Conservation (phyloP, 176 grass and related monocot species). For the Paspalum notatum region DNA sequence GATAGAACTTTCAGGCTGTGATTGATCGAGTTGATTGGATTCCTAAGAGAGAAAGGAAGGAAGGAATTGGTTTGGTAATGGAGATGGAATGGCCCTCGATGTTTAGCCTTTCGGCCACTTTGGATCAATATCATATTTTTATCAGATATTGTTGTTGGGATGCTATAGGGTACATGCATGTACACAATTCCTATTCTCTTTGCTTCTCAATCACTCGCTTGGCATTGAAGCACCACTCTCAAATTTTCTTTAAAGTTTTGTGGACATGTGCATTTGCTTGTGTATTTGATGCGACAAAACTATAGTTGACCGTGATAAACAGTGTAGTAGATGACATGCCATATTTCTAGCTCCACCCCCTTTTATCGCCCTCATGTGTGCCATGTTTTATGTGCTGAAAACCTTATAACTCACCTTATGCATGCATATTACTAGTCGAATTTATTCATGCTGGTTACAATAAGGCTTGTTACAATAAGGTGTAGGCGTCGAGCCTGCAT, state of each 20-base stretch:
- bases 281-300: background rate
- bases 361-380: too few relatives aligned
- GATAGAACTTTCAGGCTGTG: slow-evolving; percentile 22
- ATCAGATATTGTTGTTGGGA: slow-evolving; percentile 22
- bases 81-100: slow-evolving; percentile 30
- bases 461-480: background rate
- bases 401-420: background rate
- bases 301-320: background rate
- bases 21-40: slow-evolving; percentile 39
- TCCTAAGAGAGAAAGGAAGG: slow-evolving; percentile 19
- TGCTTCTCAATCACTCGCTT: slow-evolving; percentile 22
- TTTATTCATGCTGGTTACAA: background rate
- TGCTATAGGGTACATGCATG: background rate
- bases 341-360: background rate
- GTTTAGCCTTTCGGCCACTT: slow-evolving; percentile 58
- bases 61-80: slow-evolving; percentile 20
- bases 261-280: background rate
- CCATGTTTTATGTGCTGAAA: background rate
- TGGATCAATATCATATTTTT: slow-evolving; percentile 40
- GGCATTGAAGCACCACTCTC: slow-evolving; percentile 10
- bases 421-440: background rate
- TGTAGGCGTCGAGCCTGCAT: too few relatives aligned
- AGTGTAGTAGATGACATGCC: too few relatives aligned
- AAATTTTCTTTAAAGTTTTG: slow-evolving; percentile 20
- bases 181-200: slow-evolving; percentile 31